A percentile compares a stretch with the other conserved stretches of the same genome.
phyloP scores from a whole-genome alignment of 139 green algal genomes.

The Haematococcus sp. region DNA sequence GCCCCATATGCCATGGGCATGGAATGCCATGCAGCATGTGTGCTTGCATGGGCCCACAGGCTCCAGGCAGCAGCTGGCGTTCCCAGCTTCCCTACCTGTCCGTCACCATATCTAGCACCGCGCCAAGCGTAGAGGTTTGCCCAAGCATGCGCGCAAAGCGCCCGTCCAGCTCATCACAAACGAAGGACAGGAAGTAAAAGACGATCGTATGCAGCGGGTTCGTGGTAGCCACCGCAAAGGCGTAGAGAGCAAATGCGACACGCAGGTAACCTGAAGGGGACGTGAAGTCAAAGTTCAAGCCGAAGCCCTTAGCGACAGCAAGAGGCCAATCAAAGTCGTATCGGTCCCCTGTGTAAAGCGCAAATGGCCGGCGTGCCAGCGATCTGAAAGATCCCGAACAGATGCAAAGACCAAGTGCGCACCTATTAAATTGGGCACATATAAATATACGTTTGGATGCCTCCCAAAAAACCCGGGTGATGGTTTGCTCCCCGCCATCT shows the following conservation, averaged over 20 bases:
- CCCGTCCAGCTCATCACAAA: slow-evolving; percentile 93
- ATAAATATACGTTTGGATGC: slow-evolving; percentile 69
- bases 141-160: slow-evolving; percentile 78
- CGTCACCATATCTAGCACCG: slow-evolving; percentile 97
- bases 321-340: too few relatives aligned
- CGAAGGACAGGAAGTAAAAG: slow-evolving; percentile 81
- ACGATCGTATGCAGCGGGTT: slow-evolving; percentile 52
- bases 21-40: too few relatives aligned
- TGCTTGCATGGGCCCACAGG: not conserved
- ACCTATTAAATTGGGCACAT: slow-evolving; percentile 91
- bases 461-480: slow-evolving; percentile 57
- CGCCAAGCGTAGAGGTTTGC: slow-evolving; percentile 85
- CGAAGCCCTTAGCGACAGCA: not conserved
- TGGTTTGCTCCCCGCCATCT: not conserved
- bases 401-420: not conserved
- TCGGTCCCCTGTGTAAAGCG: too few relatives aligned
- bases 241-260: slow-evolving; percentile 60
- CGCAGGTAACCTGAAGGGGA: slow-evolving; percentile 76
- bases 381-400: not conserved
- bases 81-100: too few relatives aligned
- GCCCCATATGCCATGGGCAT: too few relatives aligned
- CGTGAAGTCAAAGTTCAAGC: too few relatives aligned
- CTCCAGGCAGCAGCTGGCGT: not conserved
- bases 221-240: slow-evolving; percentile 63
- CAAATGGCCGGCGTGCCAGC: too few relatives aligned